Evolutionary conservation across 805 yeast genomes (phyloP), one percentile per base, ranked within the genome.

Genomic region (Metschnikowia koreensis): DNA sequence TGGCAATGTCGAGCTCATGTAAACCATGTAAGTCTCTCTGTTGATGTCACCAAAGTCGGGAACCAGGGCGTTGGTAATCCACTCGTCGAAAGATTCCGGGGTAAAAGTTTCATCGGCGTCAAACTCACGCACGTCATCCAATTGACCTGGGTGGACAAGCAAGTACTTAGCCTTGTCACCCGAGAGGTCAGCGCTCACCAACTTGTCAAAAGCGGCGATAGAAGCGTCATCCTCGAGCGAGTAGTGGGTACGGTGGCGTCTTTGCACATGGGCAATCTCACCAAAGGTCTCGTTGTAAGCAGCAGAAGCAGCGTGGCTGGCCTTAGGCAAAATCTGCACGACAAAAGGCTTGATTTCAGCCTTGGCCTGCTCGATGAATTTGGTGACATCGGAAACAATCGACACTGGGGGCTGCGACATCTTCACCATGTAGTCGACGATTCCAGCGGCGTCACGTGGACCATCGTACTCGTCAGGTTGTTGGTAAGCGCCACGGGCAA

Each of bases 1-100:
- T 56, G 99, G 99, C 51, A 83, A 58, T 36, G 82, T 80, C 53
- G 91, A 74, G 51, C 77, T 72, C 80, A 89, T 82, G 77, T 92
- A 94, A 40, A 77, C 66, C 70, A 79, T 75, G 80, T 86, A 94
- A 57, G 94, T 86, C 48, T 81, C 77, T 59, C 94, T 91, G 64
- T 83, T 84, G 58, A 93, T 82, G 71, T 92, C 97, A 65, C 96
- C 97, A 62, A 92, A 86, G 63, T 81, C 77, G 51, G 97, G 97
- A 67, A 87, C 80, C 45, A 86, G 70, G 74, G 91, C 94, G 59
- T 72, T 68, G 49, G 71, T 69, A 60, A 84, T 71, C 66, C 85
- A 86, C 36, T 70, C 67, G 42, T 63, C 58, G 58, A 87, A 69
- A 16, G 67, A 26, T 38, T 67, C 75, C 38, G 52, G 48, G 22